A percentile compares a stretch with the other conserved stretches of the same genome.
phyloP scores from a whole-genome alignment of 2,329 filamentous ascomycete species.

The Cadophora sp. region DNA sequence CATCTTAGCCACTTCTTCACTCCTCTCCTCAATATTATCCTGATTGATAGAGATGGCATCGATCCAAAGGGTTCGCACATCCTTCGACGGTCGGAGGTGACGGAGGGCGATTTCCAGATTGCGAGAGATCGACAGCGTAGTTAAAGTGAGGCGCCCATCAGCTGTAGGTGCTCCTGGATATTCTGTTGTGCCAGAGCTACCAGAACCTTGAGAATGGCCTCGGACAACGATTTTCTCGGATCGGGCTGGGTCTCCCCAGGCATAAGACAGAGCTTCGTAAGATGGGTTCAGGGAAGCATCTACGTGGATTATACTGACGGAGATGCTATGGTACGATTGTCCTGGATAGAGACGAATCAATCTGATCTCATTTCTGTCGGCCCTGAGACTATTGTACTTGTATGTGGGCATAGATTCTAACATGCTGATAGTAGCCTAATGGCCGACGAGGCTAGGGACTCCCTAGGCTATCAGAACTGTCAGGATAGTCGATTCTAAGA shows the following conservation, averaged over 20 bases:
- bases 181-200: background rate
- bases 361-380: background rate
- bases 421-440: background rate
- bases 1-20: constrained; percentile 21
- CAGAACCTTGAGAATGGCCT: background rate
- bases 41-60: constrained; percentile 28
- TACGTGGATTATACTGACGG: background rate
- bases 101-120: background rate
- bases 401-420: background rate
- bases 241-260: constrained; percentile 4
- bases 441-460: too few species aligned
- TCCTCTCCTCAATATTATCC: constrained; percentile 16
- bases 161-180: background rate
- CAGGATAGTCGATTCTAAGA: too few species aligned
- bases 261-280: constrained; percentile 19
- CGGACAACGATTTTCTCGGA: background rate
- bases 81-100: background rate
- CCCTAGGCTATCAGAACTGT: too few species aligned
- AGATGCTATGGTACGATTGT: background rate
- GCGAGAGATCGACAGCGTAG: background rate
- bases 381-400: background rate
- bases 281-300: background rate
- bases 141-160: background rate
- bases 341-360: background rate
- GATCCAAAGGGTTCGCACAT: constrained; percentile 21